Base-by-base conservation (phyloP, 2,329 filamentous ascomycete genomes). In the Leptographium flavum region DNA sequence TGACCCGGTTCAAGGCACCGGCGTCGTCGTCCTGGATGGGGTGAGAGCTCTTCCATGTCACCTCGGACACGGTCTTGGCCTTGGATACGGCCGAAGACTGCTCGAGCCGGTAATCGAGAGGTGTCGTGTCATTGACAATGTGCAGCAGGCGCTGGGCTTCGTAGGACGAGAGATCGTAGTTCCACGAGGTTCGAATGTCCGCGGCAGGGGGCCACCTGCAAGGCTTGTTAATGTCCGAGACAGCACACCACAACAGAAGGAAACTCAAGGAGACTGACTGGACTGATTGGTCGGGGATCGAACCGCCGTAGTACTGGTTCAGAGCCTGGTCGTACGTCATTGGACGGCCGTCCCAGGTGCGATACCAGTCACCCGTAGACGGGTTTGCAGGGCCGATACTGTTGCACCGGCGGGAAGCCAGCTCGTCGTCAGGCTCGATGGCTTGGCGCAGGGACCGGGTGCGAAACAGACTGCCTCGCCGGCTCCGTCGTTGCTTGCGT, bases 111-210 rank as follows among this genome's bases (percentile, higher is more conserved):
- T 60, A 53, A 42, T 64, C 60, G 25, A 59, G 48, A 1, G 51
- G 49, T 6, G 52, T 45, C 5, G 57, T 52, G 15, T 62, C 59
- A 48, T 64, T 63, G 15, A 56, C 56, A 27, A 66, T 53, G 43
- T 65, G 64, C 33, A 69, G 53, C 9, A 70, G 52, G 7, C 65
- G 61, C 49, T 65, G 61, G n/a, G 65, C 62, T 52, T 67, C 66
- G 53, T 70, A 70, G 23, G 66, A 67, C 25, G 57, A 57, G 42
- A 64, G 47, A 46, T 69, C 62, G 54, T 69, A 67, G 46, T 64
- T 65, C 52, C 63, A 63, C 5, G 66, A 68, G 5, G 59, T 54
- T 39, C 61, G 63, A 33, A 59, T 58, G 22, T 54, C 54, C 30
- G 58, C 56, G 35, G 54, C 45, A 22, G 54, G 47, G 22, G 60